Conservation (phyloP, 2,329 filamentous ascomycete genomes). For the Monosporascus ibericus region DNA sequence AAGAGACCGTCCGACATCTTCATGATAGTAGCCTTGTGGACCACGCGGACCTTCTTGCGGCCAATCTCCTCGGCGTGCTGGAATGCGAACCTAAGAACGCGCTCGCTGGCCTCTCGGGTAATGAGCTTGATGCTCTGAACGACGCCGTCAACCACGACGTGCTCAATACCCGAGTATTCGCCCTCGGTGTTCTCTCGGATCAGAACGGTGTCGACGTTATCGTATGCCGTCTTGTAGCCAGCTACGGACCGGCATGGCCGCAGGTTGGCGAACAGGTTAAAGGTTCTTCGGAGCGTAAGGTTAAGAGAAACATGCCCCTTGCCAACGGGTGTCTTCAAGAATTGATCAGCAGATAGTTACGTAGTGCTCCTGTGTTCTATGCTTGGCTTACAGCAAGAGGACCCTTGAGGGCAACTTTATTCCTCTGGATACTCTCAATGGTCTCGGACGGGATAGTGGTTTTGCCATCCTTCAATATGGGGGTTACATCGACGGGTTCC, state of each 20-base stretch:
- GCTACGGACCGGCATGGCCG: constrained; percentile 95
- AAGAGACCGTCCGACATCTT: constrained; percentile 99
- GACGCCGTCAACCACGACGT: constrained; percentile 94
- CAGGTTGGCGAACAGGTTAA: constrained; percentile 99
- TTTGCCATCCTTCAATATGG: constrained; percentile 88
- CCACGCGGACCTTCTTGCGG: constrained; percentile 92
- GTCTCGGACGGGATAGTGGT: constrained; percentile 89
- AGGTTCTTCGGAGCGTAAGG: constrained; percentile 94
- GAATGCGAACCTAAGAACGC: constrained; percentile 95
- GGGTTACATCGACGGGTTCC: constrained; percentile 96
- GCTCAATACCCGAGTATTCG: constrained; percentile 99
- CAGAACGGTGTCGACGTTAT: constrained; percentile 91
- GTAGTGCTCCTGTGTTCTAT: neutral
- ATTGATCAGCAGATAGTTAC: constrained; percentile 7
- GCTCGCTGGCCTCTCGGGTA: constrained; percentile 88
- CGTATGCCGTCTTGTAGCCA: constrained; percentile 98
- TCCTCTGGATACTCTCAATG: constrained; percentile 88
- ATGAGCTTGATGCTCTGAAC: constrained; percentile 99
- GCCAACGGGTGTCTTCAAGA: constrained; percentile 75
- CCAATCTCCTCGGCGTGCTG: constrained; percentile 92
- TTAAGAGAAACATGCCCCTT: constrained; percentile 99
- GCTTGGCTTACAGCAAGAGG: constrained; percentile 73
- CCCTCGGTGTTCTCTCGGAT: constrained; percentile 99
- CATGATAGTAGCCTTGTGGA: constrained; percentile 99
- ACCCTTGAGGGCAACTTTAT: constrained; percentile 97